phyloP scores from a whole-genome alignment of 441 rosid species.

The Gossypium gossypioides region DNA sequence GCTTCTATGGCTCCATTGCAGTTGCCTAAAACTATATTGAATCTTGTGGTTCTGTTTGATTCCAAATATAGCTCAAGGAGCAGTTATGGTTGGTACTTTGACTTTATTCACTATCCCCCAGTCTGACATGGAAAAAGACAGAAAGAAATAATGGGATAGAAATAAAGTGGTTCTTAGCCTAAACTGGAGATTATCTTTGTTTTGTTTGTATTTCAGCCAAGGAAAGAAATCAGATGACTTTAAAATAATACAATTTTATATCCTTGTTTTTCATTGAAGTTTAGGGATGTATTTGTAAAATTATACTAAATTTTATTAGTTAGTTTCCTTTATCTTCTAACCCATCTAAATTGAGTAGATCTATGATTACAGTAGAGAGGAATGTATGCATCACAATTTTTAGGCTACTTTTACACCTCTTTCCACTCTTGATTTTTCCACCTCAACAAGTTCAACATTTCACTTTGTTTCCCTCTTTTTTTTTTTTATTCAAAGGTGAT shows the following conservation, averaged over 20 bases:
- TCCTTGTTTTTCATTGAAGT: not conserved
- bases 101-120: not conserved
- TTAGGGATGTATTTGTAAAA: not conserved
- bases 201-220: not conserved
- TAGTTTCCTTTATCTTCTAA: not conserved
- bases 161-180: not conserved
- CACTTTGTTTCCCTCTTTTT: not conserved
- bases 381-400: not conserved
- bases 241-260: not conserved
- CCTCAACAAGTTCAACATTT: not conserved
- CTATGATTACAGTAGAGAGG: not conserved
- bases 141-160: not conserved
- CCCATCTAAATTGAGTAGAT: not conserved
- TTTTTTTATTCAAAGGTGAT: not conserved
- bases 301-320: not conserved
- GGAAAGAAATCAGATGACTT: not conserved
- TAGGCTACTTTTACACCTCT: not conserved
- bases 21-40: not conserved
- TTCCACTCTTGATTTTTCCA: not conserved
- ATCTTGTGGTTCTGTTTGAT: not conserved
- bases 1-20: not conserved
- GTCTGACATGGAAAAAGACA: not conserved
- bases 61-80: not conserved
- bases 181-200: not conserved
- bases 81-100: not conserved